Evolutionary conservation across 2,329 filamentous ascomycete genomes (phyloP).

Genomic region (Fusarium paranaense): DNA sequence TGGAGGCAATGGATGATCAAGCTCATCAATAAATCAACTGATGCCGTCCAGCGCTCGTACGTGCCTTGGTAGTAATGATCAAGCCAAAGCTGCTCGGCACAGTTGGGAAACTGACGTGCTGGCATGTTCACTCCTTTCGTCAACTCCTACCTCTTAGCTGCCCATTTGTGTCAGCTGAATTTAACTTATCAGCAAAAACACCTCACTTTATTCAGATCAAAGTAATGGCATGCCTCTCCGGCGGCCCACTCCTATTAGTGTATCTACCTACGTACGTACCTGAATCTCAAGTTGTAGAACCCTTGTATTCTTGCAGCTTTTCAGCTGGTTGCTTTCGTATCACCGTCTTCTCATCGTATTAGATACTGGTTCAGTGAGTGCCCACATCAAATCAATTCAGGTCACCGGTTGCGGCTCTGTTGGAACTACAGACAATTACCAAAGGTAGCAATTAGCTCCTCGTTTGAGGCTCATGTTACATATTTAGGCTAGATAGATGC

Average conservation of each 20-base stretch:
- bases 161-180: background rate
- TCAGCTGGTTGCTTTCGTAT: background rate
- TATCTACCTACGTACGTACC: background rate
- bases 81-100: background rate
- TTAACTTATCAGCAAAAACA: background rate
- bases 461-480: background rate
- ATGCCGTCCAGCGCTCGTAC: background rate
- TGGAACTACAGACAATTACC: background rate
- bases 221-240: background rate
- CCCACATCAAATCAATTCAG: background rate
- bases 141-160: too few relatives aligned
- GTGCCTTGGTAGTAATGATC: background rate
- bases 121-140: background rate
- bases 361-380: background rate
- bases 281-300: background rate
- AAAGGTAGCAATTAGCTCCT: background rate
- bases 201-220: background rate
- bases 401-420: background rate
- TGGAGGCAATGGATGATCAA: background rate
- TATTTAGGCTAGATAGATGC: background rate
- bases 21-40: background rate
- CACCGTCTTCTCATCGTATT: background rate
- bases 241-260: background rate
- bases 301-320: background rate
- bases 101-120: background rate